These are phyloP conservation scores for Sarocladium kiliense DNA, from an alignment of 2,329 filamentous ascomycete species.

Conservation along the genomic window DNA sequence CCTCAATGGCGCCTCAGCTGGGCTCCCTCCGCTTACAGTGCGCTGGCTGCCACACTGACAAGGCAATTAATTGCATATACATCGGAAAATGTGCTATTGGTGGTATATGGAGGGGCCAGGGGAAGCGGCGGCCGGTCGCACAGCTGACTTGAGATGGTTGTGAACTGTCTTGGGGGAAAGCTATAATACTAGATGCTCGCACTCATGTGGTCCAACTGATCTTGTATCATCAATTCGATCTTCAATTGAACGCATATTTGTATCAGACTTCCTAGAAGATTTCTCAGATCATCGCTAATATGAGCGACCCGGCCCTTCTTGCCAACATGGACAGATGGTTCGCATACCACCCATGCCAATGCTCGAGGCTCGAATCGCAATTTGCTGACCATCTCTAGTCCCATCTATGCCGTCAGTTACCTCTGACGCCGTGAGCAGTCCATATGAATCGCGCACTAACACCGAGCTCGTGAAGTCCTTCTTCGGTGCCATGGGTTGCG, in stretches of 20 bases:
- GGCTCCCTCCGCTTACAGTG: neutral
- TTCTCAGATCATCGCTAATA: neutral
- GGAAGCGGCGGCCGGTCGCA: no score
- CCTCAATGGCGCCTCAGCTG: neutral
- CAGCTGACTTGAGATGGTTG: no score
- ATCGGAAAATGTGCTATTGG: no score
- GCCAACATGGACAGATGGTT: slow-evolving; percentile 33
- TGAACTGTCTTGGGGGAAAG: no score
- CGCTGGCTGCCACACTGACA: no score
- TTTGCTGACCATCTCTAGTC: slow-evolving; percentile 22
- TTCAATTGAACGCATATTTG: no score
- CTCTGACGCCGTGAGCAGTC: neutral
- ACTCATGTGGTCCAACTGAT: no score
- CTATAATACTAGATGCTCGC: no score
- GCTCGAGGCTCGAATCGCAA: neutral
- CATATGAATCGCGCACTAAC: neutral
- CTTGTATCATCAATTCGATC: no score
- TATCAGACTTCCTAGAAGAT: no score
- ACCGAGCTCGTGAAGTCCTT: slow-evolving; percentile 25
- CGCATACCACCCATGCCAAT: slow-evolving; percentile 9
- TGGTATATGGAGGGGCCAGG: no score
- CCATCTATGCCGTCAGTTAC: slow-evolving; percentile 36
- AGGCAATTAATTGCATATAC: no score
- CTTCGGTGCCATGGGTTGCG: slow-evolving; percentile 36
- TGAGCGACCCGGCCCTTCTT: slow-evolving; percentile 25